Evolutionary conservation across 169 alveolate genomes (phyloP).

Genomic region (Cryptosporidium felis): DNA sequence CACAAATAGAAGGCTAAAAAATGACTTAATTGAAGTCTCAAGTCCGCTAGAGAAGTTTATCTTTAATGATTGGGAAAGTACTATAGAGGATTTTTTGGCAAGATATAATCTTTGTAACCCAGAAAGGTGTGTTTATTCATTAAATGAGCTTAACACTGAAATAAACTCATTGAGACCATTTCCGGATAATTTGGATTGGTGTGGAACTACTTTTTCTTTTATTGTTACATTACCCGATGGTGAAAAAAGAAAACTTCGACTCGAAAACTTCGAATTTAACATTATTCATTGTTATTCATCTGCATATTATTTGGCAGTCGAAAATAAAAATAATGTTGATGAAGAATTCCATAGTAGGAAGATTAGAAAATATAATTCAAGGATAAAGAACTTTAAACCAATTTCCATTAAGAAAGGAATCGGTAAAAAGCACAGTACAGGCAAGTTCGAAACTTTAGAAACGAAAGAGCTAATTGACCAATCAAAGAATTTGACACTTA

Average conservation of each 20-base stretch:
- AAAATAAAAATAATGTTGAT: neutral
- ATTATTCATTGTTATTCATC: constrained; percentile 21
- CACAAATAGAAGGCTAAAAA: constrained; percentile 11
- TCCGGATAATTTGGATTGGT: constrained; percentile 63
- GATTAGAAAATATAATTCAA: constrained; percentile 21
- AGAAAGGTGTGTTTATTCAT: constrained; percentile 27
- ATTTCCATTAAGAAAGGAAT: neutral
- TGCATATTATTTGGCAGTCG: constrained; percentile 5
- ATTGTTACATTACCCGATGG: neutral
- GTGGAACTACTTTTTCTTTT: constrained; percentile 22
- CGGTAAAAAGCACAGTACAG: neutral
- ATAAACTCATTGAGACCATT: constrained; percentile 43
- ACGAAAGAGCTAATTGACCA: no score
- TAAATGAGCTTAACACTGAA: constrained; percentile 34
- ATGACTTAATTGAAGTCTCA: constrained; percentile 3
- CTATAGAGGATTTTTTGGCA: constrained; percentile 42
- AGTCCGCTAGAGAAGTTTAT: constrained; percentile 20
- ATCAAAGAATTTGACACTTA: no score
- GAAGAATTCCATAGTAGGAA: neutral
- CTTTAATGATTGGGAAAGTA: constrained; percentile 46
- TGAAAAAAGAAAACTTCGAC: constrained; percentile 9
- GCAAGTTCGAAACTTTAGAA: neutral
- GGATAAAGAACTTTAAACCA: neutral
- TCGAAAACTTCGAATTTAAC: constrained; percentile 23
- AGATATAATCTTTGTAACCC: constrained; percentile 58